Evolutionary conservation across 495 filamentous ascomycete species (phyloP).

Genomic region (Penicillium fimorum): DNA sequence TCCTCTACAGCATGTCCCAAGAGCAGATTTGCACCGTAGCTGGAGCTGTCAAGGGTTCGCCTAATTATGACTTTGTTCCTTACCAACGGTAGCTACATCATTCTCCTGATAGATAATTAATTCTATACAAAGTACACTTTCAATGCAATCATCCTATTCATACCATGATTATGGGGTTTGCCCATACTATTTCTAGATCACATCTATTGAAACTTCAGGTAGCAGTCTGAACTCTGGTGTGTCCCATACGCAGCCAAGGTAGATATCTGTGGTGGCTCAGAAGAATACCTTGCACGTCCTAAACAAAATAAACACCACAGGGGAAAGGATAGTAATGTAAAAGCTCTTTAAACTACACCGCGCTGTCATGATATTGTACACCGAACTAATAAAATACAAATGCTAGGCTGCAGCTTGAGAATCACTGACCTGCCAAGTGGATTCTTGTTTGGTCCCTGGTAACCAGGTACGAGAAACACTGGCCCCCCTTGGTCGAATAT

Average conservation of each 20-base stretch:
- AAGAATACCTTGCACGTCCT: not conserved
- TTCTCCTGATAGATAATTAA: not conserved
- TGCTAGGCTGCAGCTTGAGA: slow-evolving; percentile 24
- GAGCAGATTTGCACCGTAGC: slow-evolving; percentile 60
- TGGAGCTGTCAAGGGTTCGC: slow-evolving; percentile 60
- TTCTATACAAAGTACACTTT: not conserved
- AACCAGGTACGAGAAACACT: slow-evolving; percentile 63
- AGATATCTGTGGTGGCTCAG: not conserved
- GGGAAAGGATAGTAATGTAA: slow-evolving; percentile 2
- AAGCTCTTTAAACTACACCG: not conserved
- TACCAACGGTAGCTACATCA: slow-evolving; percentile 62
- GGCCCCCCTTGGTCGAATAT: slow-evolving; percentile 50
- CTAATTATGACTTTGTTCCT: slow-evolving; percentile 57
- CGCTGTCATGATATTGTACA: slow-evolving; percentile 23
- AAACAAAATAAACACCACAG: not conserved
- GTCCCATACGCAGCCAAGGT: not conserved
- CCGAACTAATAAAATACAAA: slow-evolving; percentile 10
- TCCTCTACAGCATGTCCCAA: slow-evolving; percentile 67
- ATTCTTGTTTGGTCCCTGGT: slow-evolving; percentile 74
- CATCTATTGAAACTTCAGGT: not conserved
- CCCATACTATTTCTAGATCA: not conserved
- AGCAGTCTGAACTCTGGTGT: not conserved
- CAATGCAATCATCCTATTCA: not conserved
- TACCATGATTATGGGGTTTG: not conserved
- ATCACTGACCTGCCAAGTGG: slow-evolving; percentile 70